Conservation (phyloP, 2,329 filamentous ascomycete genomes). For the Pestalotiopsis sp. region DNA sequence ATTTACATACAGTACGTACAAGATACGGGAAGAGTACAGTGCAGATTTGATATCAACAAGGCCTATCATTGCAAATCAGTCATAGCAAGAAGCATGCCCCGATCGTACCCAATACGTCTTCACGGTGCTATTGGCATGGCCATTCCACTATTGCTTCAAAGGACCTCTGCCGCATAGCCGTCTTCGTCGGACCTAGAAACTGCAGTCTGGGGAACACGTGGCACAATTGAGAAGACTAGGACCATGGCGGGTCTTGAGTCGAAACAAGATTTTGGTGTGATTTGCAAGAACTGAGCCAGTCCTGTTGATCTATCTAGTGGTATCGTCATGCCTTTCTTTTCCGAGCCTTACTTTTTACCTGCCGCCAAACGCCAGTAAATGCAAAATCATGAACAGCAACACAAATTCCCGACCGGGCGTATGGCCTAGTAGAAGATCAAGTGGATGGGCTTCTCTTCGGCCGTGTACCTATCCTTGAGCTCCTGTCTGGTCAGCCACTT, state of each 20-base stretch:
- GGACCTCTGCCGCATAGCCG: too few species aligned
- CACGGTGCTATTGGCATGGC: too few species aligned
- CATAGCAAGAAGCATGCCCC: too few species aligned
- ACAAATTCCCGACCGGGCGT: background rate
- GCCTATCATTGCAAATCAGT: too few species aligned
- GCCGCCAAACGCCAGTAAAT: conserved; percentile 6
- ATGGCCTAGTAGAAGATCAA: conserved; percentile 64
- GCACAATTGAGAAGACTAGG: background rate
- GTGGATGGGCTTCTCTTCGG: conserved; percentile 58
- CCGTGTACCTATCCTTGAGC: conserved; percentile 70
- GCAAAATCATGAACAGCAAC: background rate
- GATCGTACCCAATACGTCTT: too few species aligned
- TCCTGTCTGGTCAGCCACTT: conserved; percentile 71
- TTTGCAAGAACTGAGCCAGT: background rate
- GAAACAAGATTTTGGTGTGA: background rate
- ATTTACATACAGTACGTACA: too few species aligned
- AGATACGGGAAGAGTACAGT: too few species aligned
- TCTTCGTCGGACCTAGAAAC: too few species aligned
- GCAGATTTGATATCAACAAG: too few species aligned
- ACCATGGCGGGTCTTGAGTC: conserved; percentile 24
- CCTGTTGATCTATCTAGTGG: background rate
- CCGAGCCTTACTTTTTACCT: background rate
- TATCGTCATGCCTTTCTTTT: conserved; percentile 4
- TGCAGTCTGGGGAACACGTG: too few species aligned
- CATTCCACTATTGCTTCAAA: too few species aligned